Evolutionary conservation across 108 stramenopile genomes (phyloP).

Genomic region (Pseudonitzschia multistriata): DNA sequence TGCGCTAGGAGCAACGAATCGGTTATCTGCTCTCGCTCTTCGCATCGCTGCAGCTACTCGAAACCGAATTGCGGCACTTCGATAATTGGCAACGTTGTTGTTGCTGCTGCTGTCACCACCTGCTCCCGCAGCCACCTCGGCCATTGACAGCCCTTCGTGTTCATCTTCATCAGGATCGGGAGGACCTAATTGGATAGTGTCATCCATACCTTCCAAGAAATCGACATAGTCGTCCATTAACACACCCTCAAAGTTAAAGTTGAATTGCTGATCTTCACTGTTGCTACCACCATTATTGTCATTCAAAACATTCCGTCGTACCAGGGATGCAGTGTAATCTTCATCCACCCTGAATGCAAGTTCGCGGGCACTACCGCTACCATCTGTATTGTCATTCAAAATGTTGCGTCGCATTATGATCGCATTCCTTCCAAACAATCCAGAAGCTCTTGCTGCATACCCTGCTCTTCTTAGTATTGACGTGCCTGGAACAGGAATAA

Average conservation of each 20-base stretch:
- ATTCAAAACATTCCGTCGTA: not conserved
- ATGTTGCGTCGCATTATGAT: conserved; percentile 16
- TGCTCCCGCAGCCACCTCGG: conserved; percentile 28
- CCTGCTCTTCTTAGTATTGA: conserved; percentile 18
- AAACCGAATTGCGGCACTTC: conserved; percentile 7
- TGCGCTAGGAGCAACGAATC: conserved; percentile 11
- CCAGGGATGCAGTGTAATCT: conserved; percentile 7
- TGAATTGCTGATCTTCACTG: not conserved
- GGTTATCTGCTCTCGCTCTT: not conserved
- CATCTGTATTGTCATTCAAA: not conserved
- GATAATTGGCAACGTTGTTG: not conserved
- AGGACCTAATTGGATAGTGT: no score
- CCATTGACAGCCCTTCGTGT: conserved; percentile 33
- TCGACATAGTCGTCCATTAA: not conserved
- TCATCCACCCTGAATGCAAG: no score
- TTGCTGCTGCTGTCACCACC: conserved; percentile 18
- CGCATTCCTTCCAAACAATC: conserved; percentile 14
- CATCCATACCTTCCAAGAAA: conserved; percentile 3
- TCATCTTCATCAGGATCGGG: conserved; percentile 16
- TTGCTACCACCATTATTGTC: not conserved
- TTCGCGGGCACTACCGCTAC: not conserved
- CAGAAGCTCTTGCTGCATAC: conserved; percentile 19
- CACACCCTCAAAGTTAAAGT: conserved; percentile 3
- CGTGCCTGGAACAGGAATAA: not conserved
- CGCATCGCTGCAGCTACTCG: not conserved